Percentiles rank a stretch among this genome's conserved stretches.
Evolutionary conservation across 176 grass and related monocot genomes (phyloP).

Genomic region (Rhynchospora pubera): DNA sequence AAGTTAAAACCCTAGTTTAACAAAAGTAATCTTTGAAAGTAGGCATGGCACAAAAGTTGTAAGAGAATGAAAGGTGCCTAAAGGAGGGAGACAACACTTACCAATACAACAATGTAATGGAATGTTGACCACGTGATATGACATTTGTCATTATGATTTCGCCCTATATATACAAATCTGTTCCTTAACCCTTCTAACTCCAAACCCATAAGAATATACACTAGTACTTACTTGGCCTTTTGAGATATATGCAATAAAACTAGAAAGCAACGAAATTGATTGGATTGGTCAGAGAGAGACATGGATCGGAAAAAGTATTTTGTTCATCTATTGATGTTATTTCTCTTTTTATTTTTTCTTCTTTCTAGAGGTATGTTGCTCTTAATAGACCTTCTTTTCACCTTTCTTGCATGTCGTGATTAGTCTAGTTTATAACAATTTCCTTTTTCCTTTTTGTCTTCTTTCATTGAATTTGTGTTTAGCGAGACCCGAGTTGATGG

Average conservation of each 20-base stretch:
- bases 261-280: background rate
- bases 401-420: background rate
- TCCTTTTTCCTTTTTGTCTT: background rate
- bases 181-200: background rate
- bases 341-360: constrained; percentile 40
- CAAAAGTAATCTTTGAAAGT: background rate
- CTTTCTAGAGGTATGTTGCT: constrained; percentile 17
- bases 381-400: background rate
- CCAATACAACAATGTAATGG: background rate
- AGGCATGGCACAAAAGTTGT: constrained; percentile 3
- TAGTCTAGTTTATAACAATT: background rate
- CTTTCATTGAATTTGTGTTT: background rate
- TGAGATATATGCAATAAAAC: background rate
- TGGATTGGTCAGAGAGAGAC: background rate
- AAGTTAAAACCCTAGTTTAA: background rate
- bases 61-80: background rate
- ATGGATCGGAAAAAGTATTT: constrained; percentile 28
- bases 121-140: constrained; percentile 24
- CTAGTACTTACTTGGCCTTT: background rate
- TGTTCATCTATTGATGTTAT: constrained; percentile 30
- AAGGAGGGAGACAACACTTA: background rate
- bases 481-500: constrained; percentile 10
- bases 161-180: background rate
- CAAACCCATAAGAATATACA: background rate
- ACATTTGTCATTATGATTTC: constrained; percentile 13